Evolutionary conservation across 148 eudicot species (phyloP), one percentile per base, ranked within the genome.

Genomic region (Mesembryanthemum crystallinum): DNA sequence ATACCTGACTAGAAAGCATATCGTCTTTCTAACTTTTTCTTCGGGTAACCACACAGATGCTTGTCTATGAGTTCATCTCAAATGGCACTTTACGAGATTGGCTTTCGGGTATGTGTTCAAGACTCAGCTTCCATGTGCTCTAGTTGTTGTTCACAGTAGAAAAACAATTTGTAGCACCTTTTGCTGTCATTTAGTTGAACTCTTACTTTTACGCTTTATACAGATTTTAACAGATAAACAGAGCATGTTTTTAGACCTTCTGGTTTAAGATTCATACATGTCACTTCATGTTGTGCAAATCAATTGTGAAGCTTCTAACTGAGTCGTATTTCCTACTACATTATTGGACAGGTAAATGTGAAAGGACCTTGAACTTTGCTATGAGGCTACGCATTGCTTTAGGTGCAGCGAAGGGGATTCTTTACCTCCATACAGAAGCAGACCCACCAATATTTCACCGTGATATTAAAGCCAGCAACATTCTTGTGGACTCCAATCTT

Each of bases 401-500:
- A 74, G 98, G 89, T 77, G 85, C 97, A 23, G 89, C 98, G 12
- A 90, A 84, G 76, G 98, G 94, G 28, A 86, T 93, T 77, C 89
- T 91, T 72, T 93, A 93, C 83, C 88, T 93, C 62, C 98, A 93
- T 77, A 87, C 92, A 10, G 98, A 93, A 84, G 98, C 96, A 60
- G 69, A 93, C 71, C 98, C 98, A 28, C 98, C 98, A 12, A 89
- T 93, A 77, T 91, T 91, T 75, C 98, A 93, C 81, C 87, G 97
- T 7, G 98, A 93, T 79, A 87, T 93, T 70, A 93, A 93, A 81
- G 87, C 98, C 65, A 89, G 87, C 86, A 93, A 93, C 85, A 93
- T 93, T 58, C 87, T 93, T 75, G 73, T 93, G 45, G 98, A 93
- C 75, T 65, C 86, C 20, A 81, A 85, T 59, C 79, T 88, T 57